A percentile compares a stretch with the other conserved stretches of the same genome.
These are phyloP conservation scores for Naganishia cerealis DNA, from an alignment of 1,284 basidiomycete genomes.

Conservation along the genomic window DNA sequence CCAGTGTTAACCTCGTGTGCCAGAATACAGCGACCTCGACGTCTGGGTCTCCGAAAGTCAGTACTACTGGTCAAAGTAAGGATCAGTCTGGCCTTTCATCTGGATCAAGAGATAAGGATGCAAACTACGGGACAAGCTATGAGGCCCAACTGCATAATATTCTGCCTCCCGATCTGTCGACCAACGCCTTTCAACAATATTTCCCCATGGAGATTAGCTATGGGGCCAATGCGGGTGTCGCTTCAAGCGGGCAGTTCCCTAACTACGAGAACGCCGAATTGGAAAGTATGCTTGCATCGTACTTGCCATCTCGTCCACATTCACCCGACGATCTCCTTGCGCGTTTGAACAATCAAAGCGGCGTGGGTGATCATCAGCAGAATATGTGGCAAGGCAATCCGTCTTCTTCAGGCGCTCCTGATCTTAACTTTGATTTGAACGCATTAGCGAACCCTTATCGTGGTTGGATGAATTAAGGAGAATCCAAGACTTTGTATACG, in stretches of 20 bases:
- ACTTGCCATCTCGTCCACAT: slow-evolving; percentile 31
- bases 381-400: slow-evolving; percentile 27
- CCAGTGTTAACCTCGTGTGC: slow-evolving; percentile 41
- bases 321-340: slow-evolving; percentile 28
- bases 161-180: slow-evolving; percentile 14
- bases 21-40: slow-evolving; percentile 35
- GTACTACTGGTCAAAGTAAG: not conserved
- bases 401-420: slow-evolving; percentile 11
- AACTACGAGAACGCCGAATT: slow-evolving; percentile 31
- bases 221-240: slow-evolving; percentile 21
- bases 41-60: slow-evolving; percentile 1
- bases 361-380: slow-evolving; percentile 1
- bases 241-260: slow-evolving; percentile 13
- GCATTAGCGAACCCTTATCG: slow-evolving; percentile 27
- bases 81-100: not conserved
- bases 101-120: not conserved
- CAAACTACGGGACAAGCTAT: not conserved
- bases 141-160: slow-evolving; percentile 13
- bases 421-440: slow-evolving; percentile 22
- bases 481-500: not conserved
- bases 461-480: slow-evolving; percentile 29
- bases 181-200: slow-evolving; percentile 13
- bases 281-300: slow-evolving; percentile 36
- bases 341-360: slow-evolving; percentile 23
- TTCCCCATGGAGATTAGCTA: slow-evolving; percentile 35